Evolutionary conservation across 1,139 yeast species (phyloP).

Genomic region (Lodderomyces orthopsilosis): DNA sequence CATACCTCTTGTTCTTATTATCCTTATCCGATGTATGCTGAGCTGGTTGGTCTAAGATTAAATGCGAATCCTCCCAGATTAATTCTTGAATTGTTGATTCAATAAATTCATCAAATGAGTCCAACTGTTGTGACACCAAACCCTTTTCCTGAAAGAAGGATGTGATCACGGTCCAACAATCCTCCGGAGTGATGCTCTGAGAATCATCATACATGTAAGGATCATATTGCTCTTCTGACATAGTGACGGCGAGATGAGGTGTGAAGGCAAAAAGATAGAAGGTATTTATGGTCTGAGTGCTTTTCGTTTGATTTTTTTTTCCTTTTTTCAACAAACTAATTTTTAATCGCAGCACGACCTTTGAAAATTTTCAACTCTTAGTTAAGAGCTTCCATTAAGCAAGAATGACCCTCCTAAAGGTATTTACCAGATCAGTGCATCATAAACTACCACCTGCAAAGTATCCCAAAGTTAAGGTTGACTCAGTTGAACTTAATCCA

Average conservation of each 20-base stretch:
- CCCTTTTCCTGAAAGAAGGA: slow-evolving; percentile 96
- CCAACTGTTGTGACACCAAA: slow-evolving; percentile 94
- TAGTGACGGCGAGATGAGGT: slow-evolving; percentile 5
- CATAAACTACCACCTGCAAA: slow-evolving; percentile 30
- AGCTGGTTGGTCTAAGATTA: slow-evolving; percentile 96
- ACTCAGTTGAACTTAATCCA: slow-evolving; percentile 39
- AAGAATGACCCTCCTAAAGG: background rate
- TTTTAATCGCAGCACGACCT: slow-evolving; percentile 5
- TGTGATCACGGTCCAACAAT: slow-evolving; percentile 98
- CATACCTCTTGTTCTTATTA: slow-evolving; percentile 86
- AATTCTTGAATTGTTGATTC: slow-evolving; percentile 95
- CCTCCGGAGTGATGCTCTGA: slow-evolving; percentile 88
- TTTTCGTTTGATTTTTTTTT: background rate
- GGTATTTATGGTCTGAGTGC: background rate
- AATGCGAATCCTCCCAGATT: slow-evolving; percentile 92
- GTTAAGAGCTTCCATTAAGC: background rate
- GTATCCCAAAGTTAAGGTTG: slow-evolving; percentile 42
- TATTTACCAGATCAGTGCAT: slow-evolving; percentile 26
- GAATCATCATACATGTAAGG: slow-evolving; percentile 63
- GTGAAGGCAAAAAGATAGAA: background rate
- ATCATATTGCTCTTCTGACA: slow-evolving; percentile 31
- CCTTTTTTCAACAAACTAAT: slow-evolving; percentile 4
- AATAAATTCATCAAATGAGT: slow-evolving; percentile 96
- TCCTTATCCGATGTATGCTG: slow-evolving; percentile 93
- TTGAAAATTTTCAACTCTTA: slow-evolving; percentile 8